phyloP scores from a whole-genome alignment of 257 asterid genomes.

The Ophiorrhiza pumila region DNA sequence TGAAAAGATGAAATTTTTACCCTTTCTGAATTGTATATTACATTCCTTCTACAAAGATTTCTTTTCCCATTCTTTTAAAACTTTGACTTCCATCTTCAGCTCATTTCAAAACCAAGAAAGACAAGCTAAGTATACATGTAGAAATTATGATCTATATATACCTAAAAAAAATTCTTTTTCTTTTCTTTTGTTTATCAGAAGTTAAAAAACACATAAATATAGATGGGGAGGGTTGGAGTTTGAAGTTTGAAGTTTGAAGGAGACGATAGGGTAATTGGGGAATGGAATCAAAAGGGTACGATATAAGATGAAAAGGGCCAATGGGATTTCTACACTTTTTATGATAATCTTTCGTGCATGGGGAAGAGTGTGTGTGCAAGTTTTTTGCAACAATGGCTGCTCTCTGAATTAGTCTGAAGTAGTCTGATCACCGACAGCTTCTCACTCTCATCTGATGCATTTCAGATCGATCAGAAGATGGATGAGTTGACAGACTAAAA shows the following conservation, averaged over 20 bases:
- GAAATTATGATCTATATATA: no score
- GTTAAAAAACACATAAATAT: not conserved
- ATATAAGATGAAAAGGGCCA: conserved; percentile 5
- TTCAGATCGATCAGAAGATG: conserved; percentile 16
- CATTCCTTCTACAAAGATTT: conserved; percentile 16
- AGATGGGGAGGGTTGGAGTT: not conserved
- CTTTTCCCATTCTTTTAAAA: conserved; percentile 9
- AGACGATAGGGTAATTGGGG: conserved; percentile 6
- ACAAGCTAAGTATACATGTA: no score
- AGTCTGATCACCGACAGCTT: no score
- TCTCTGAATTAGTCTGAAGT: conserved; percentile 21
- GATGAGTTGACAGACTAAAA: conserved; percentile 34
- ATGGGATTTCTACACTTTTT: conserved; percentile 10
- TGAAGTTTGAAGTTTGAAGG: no score
- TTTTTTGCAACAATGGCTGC: conserved; percentile 43
- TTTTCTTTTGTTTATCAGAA: not conserved
- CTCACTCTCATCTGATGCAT: conserved; percentile 33
- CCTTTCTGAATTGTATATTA: conserved; percentile 18
- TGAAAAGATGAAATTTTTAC: conserved; percentile 23
- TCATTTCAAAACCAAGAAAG: not conserved
- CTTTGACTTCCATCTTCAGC: conserved; percentile 11
- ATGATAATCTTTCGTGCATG: conserved; percentile 22
- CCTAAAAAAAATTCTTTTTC: not conserved
- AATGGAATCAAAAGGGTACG: conserved; percentile 25
- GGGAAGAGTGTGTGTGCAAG: conserved; percentile 29